phyloP scores from a whole-genome alignment of 805 yeast species.

The Wickerhamomyces chambardii region DNA sequence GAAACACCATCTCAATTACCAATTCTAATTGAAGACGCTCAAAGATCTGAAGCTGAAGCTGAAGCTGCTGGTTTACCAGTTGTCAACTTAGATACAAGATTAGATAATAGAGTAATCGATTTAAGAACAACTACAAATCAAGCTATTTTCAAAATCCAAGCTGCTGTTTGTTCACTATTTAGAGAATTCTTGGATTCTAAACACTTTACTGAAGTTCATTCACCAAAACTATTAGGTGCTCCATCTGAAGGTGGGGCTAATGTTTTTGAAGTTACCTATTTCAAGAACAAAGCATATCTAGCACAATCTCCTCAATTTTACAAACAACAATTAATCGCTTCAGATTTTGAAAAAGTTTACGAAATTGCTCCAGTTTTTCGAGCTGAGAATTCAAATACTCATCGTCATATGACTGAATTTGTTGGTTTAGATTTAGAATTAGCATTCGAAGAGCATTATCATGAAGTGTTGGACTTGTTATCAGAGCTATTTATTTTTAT shows the following conservation, averaged over 20 bases:
- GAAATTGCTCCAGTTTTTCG: constrained; percentile 98
- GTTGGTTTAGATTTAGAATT: constrained; percentile 96
- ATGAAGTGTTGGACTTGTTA: constrained; percentile 66
- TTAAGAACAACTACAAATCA: constrained; percentile 96
- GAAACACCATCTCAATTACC: constrained; percentile 93
- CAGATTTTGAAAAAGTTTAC: constrained; percentile 93
- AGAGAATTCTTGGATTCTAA: constrained; percentile 70
- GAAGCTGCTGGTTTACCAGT: constrained; percentile 87
- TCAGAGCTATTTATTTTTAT: constrained; percentile 79
- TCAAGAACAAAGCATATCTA: constrained; percentile 85
- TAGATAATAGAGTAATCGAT: constrained; percentile 93
- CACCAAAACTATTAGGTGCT: constrained; percentile 92
- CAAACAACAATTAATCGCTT: constrained; percentile 96
- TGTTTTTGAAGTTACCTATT: constrained; percentile 89
- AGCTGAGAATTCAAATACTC: constrained; percentile 98
- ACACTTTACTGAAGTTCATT: constrained; percentile 85
- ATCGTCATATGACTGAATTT: constrained; percentile 99
- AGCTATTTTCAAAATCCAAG: constrained; percentile 90
- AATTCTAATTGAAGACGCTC: constrained; percentile 91
- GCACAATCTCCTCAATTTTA: constrained; percentile 98
- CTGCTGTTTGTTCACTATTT: constrained; percentile 83
- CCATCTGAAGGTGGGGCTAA: constrained; percentile 98
- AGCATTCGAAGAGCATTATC: constrained; percentile 97
- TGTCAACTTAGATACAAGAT: constrained; percentile 92
- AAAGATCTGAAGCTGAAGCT: constrained; percentile 91